These are phyloP conservation scores for Cutaneotrichosporon sp. DNA, from an alignment of 1,284 basidiomycete species.

Conservation along the genomic window DNA sequence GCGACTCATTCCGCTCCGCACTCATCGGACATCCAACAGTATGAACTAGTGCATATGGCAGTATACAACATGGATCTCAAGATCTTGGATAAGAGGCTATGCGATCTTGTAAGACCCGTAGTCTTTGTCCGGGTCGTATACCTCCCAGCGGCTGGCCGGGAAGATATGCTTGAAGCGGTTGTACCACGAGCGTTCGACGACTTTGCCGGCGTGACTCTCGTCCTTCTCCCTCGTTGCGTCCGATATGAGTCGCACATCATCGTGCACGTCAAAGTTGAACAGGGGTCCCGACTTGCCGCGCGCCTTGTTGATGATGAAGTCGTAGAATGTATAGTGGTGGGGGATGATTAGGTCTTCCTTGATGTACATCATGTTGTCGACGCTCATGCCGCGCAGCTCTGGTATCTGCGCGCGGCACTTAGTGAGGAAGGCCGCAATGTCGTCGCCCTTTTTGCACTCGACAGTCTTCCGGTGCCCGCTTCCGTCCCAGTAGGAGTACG, in stretches of 20 bases:
- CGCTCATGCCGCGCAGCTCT: conserved; percentile 81
- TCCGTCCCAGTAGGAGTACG: conserved; percentile 98
- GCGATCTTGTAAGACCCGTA: conserved; percentile 70
- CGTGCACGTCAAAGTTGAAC: conserved; percentile 99
- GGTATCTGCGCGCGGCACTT: conserved; percentile 91
- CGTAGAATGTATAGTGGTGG: conserved; percentile 96
- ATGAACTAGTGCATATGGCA: neutral
- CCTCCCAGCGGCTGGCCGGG: conserved; percentile 92
- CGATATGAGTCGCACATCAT: conserved; percentile 91
- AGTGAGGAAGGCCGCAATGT: conserved; percentile 81
- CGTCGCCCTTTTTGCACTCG: conserved; percentile 97
- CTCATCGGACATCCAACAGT: neutral
- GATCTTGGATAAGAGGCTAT: neutral
- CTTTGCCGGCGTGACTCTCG: conserved; percentile 97
- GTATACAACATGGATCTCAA: conserved; percentile 5
- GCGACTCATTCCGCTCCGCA: neutral
- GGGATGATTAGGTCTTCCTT: conserved; percentile 97
- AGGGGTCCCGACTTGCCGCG: conserved; percentile 96
- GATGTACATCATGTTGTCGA: conserved; percentile 98
- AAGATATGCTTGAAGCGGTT: conserved; percentile 95
- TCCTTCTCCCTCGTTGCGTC: conserved; percentile 97
- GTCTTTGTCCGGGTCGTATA: conserved; percentile 87
- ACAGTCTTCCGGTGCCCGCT: conserved; percentile 94
- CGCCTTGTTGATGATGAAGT: conserved; percentile 97
- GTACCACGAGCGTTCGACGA: conserved; percentile 94